Percentiles rank a stretch among this genome's conserved stretches.
Evolutionary conservation across 768 basidiomycete genomes (phyloP).

Genomic region (Strobilomyces confusus): DNA sequence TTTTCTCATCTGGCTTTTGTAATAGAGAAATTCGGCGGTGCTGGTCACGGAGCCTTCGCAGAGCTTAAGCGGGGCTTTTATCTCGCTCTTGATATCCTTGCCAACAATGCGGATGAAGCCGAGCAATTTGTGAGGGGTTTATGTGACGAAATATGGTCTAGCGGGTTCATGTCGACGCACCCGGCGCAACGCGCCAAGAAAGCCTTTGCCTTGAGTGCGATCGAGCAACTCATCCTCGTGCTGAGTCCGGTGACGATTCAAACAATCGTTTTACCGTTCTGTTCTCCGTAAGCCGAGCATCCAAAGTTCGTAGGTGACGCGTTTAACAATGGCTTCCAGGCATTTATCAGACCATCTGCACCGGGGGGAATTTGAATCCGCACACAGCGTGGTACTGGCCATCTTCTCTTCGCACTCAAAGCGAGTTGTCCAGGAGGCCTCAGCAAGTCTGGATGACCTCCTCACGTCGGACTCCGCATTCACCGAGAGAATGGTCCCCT

Average conservation of each 20-base stretch:
- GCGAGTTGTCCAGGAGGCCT: slow-evolving; percentile 16
- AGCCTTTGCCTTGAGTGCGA: slow-evolving; percentile 67
- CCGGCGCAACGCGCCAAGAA: slow-evolving; percentile 34
- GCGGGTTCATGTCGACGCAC: slow-evolving; percentile 21
- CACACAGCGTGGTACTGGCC: slow-evolving; percentile 79
- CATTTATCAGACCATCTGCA: slow-evolving; percentile 54
- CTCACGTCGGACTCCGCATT: slow-evolving; percentile 33
- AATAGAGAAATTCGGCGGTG: slow-evolving; percentile 75
- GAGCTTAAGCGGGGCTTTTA: slow-evolving; percentile 77
- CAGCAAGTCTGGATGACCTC: slow-evolving; percentile 6
- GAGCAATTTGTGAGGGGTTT: slow-evolving; percentile 38
- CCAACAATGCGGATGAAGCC: slow-evolving; percentile 35
- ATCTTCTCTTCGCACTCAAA: slow-evolving; percentile 63
- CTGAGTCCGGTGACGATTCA: slow-evolving; percentile 52
- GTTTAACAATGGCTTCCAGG: slow-evolving; percentile 33
- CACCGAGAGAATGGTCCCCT: slow-evolving; percentile 60
- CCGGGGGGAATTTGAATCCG: slow-evolving; percentile 80
- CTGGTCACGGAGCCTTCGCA: slow-evolving; percentile 50
- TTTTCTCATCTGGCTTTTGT: slow-evolving; percentile 72
- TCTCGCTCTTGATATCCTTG: slow-evolving; percentile 70
- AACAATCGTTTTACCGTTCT: slow-evolving; percentile 54
- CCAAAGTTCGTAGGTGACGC: background rate
- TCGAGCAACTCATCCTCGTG: slow-evolving; percentile 73
- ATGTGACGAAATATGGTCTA: slow-evolving; percentile 28
- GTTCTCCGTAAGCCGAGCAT: slow-evolving; percentile 53